Evolutionary conservation across 1,284 basidiomycete genomes (phyloP).

Genomic region (Nidula niveotomentosa): DNA sequence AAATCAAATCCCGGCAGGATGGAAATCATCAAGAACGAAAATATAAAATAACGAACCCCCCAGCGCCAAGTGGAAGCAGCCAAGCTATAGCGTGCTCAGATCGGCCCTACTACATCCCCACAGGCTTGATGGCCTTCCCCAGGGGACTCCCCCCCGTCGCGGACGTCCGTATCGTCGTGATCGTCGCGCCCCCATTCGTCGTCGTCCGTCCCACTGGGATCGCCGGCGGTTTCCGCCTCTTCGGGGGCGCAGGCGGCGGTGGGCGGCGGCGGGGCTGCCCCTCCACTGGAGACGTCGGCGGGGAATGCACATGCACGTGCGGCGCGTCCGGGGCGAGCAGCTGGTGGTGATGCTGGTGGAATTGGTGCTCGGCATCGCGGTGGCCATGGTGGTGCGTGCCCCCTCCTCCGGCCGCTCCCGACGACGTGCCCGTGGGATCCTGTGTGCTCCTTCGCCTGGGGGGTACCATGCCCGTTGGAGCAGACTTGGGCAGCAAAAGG

Average conservation of each 20-base stretch:
- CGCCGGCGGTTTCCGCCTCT: constrained; percentile 65
- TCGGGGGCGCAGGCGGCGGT: constrained; percentile 56
- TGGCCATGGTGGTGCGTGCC: too few species aligned
- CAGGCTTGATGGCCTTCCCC: too few species aligned
- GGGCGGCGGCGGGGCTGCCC: constrained; percentile 25
- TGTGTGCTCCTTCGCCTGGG: constrained; percentile 18
- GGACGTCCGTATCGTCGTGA: constrained; percentile 49
- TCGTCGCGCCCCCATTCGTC: constrained; percentile 44
- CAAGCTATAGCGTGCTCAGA: too few species aligned
- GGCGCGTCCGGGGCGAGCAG: constrained; percentile 2
- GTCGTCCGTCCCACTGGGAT: constrained; percentile 47
- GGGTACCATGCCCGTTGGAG: constrained; percentile 26
- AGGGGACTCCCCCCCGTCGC: constrained; percentile 13
- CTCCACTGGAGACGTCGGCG: constrained; percentile 5
- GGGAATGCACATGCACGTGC: not conserved
- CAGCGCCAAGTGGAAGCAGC: too few species aligned
- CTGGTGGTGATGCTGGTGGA: constrained; percentile 16
- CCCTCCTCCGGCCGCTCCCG: too few species aligned
- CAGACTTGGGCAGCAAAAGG: constrained; percentile 5
- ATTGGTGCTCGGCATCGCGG: constrained; percentile 13
- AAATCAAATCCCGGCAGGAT: too few species aligned
- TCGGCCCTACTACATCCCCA: too few species aligned
- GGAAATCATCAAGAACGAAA: too few species aligned
- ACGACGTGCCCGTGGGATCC: not conserved
- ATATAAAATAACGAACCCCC: too few species aligned